Evolutionary conservation across 352 stramenopile genomes (phyloP).

Genomic region (Thraustochytrium striatum): DNA sequence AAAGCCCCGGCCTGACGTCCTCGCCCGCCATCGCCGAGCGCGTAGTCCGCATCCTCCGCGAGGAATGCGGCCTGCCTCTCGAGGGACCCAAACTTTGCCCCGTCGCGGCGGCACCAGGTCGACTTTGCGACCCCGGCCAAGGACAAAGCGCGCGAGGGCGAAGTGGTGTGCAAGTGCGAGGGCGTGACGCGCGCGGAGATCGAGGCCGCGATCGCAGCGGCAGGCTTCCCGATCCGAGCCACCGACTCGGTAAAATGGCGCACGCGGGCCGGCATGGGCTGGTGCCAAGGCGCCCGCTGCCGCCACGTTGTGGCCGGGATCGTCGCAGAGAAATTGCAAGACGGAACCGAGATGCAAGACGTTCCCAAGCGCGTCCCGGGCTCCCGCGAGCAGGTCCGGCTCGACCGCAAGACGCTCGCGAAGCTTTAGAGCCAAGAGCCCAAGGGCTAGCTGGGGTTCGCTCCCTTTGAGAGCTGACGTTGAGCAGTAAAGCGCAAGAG

Average conservation of each 20-base stretch:
- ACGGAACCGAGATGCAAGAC: conserved; percentile 13
- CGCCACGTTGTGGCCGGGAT: conserved; percentile 23
- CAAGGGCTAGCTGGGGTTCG: too few relatives aligned
- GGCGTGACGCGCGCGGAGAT: background rate
- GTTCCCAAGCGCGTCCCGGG: conserved; percentile 8
- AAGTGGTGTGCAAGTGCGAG: conserved; percentile 23
- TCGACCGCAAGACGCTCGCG: background rate
- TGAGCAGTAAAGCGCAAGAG: too few relatives aligned
- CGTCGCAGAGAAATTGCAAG: background rate
- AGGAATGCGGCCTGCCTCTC: background rate
- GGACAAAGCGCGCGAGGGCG: background rate
- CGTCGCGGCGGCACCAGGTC: conserved; percentile 3
- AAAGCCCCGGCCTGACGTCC: conserved; percentile 30
- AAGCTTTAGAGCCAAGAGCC: too few relatives aligned
- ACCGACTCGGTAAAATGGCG: conserved; percentile 36
- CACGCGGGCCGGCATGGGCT: conserved; percentile 32
- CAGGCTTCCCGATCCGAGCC: conserved; percentile 12
- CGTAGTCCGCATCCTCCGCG: background rate
- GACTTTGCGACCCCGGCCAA: background rate
- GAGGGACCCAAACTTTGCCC: background rate
- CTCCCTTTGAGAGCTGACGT: too few relatives aligned
- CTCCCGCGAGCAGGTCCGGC: background rate
- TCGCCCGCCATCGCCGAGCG: conserved; percentile 34
- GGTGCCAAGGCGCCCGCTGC: conserved; percentile 31
- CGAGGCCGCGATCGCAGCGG: background rate